A percentile compares a stretch with the other conserved stretches of the same genome.
phyloP scores from a whole-genome alignment of 352 stramenopile genomes.

The Phytophthora pluvialis region DNA sequence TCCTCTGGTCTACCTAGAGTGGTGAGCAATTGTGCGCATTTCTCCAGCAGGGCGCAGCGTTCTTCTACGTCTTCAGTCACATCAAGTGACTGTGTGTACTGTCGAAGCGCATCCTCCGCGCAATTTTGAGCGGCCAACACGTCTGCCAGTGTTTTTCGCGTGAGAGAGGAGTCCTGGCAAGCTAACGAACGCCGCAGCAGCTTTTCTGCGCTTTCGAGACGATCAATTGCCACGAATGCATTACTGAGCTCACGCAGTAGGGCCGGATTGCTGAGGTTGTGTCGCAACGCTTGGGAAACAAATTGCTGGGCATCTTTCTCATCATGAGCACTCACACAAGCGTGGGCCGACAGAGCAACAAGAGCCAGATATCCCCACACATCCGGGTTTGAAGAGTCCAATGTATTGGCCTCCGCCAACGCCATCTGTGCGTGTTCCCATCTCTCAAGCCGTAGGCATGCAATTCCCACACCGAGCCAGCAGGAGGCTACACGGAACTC shows the following conservation, averaged over 20 bases:
- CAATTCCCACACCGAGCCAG: conserved; percentile 85
- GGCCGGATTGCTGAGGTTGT: conserved; percentile 64
- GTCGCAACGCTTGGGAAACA: conserved; percentile 67
- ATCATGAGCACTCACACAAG: conserved; percentile 35
- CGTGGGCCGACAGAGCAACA: conserved; percentile 42
- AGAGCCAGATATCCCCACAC: conserved; percentile 85
- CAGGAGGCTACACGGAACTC: conserved; percentile 70
- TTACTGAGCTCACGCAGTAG: conserved; percentile 84
- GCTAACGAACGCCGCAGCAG: conserved; percentile 70
- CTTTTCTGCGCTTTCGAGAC: conserved; percentile 73
- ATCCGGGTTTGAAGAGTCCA: conserved; percentile 69
- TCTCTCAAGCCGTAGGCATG: conserved; percentile 65
- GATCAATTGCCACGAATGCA: conserved; percentile 78
- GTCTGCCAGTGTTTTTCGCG: conserved; percentile 78
- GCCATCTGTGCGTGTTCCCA: conserved; percentile 64
- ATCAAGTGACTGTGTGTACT: conserved; percentile 75
- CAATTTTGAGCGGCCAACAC: conserved; percentile 83
- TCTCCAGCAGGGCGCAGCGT: conserved; percentile 58
- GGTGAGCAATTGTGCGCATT: conserved; percentile 67
- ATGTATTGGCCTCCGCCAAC: conserved; percentile 75
- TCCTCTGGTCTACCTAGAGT: conserved; percentile 76
- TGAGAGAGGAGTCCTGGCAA: conserved; percentile 76
- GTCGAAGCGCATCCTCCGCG: conserved; percentile 68
- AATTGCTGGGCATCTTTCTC: conserved; percentile 54
- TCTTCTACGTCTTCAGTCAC: conserved; percentile 43